Evolutionary conservation across 345 rosid genomes (phyloP).

Genomic region (Salix exigua): DNA sequence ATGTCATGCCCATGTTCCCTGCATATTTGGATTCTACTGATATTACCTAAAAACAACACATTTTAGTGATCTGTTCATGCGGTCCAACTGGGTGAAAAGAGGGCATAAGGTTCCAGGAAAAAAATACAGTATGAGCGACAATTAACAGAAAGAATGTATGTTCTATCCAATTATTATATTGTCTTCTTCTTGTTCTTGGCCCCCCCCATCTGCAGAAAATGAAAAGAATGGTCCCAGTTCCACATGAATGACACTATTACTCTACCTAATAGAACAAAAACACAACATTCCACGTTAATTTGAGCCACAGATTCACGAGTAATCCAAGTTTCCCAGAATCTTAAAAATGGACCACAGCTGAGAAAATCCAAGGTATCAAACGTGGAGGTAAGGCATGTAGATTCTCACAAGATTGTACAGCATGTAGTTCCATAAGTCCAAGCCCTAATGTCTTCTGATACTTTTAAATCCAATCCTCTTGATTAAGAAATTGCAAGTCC

Average conservation of each 20-base stretch:
- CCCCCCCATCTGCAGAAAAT: background rate
- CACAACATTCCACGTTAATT: background rate
- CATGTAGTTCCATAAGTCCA: too few species aligned
- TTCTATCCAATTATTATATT: background rate
- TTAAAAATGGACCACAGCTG: conserved; percentile 4
- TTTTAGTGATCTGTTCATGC: background rate
- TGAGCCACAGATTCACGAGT: background rate
- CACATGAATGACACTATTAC: background rate
- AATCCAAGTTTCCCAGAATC: conserved; percentile 10
- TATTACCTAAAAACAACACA: background rate
- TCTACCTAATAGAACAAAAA: background rate
- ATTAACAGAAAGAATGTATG: background rate
- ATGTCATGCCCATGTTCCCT: background rate
- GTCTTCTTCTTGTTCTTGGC: background rate
- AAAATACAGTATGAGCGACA: background rate
- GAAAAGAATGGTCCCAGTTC: background rate
- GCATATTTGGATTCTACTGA: background rate
- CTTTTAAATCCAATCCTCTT: too few species aligned
- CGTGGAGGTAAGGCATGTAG: background rate
- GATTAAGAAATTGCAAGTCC: too few species aligned
- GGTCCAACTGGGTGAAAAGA: background rate
- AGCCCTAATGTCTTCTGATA: too few species aligned
- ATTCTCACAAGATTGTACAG: background rate
- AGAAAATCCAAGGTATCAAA: background rate
- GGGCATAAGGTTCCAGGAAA: background rate